Base-by-base conservation (phyloP, 805 yeast species). In the Kodamaea lidongshanica region DNA sequence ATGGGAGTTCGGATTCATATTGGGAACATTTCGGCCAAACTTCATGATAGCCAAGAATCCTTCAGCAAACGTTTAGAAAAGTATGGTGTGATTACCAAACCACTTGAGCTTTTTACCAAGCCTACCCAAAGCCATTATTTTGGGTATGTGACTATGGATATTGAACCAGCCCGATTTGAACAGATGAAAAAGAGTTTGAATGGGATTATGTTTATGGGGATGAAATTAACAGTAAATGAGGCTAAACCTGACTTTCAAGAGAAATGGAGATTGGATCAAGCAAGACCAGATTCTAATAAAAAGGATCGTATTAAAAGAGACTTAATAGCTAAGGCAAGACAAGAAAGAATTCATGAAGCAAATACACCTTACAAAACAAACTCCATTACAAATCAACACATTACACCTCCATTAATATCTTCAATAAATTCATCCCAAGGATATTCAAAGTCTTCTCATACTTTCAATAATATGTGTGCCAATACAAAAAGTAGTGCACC, bases 141-240 rank as follows among this genome's bases (percentile, higher is more conserved):
- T 59, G 96, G 79, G 1, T 86, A 69, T 40, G 51, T 83, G 1
- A 74, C 81, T 13, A 59, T 89, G 53, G 56, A 61, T n/a, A 52
- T 79, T 8, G 52, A 65, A 1, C 60, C 64, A 3, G 54, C 57
- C 12, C 61, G 66, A 19, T 74, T 67, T 32, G 57, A 54, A 1
- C 71, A 70, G 27, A 54, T 89, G 30, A 67, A 69, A 35, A 51
- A 58, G 5, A 61, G 81, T 1, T 68, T 84, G 40, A 72, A 85
- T 49, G 92, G 88, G 17, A 72, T 80, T 2, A 71, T 70, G 15
- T 89, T 69, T 56, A 85, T 82, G 67, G 95, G 94, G 2, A 66
- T 79, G 15, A 73, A 68, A 31, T 53, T 89, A 19, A 61, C 64
- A 3, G 56, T 89, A 7, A 74, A 69, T 30, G 51, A 58, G 25